Conservation (phyloP, 148 eudicot species). For the Cornus suecica region DNA sequence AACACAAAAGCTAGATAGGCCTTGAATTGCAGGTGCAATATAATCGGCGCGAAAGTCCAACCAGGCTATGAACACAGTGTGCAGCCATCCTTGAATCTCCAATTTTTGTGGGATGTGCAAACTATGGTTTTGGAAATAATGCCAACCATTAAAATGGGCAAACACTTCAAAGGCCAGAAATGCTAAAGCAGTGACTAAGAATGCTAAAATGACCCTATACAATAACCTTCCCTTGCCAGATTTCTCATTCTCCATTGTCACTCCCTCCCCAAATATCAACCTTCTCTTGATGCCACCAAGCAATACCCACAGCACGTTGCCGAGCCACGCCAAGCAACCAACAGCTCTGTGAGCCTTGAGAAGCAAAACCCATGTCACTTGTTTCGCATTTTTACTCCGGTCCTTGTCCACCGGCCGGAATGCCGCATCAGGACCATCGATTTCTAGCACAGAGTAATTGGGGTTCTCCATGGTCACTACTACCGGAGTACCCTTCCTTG, state of each 20-base stretch:
- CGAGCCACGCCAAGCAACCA: constrained; percentile 55
- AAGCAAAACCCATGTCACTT: constrained; percentile 57
- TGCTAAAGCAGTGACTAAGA: constrained; percentile 37
- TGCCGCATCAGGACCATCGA: constrained; percentile 43
- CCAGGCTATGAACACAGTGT: constrained; percentile 38
- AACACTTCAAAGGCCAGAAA: constrained; percentile 44
- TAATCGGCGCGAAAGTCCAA: constrained; percentile 38
- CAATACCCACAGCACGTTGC: constrained; percentile 40
- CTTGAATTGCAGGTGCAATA: constrained; percentile 45
- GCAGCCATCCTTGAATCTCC: constrained; percentile 46
- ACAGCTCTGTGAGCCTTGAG: constrained; percentile 57
- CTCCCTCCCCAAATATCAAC: constrained; percentile 40
- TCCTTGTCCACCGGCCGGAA: constrained; percentile 39
- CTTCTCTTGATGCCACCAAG: constrained; percentile 42
- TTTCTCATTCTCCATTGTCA: constrained; percentile 41
- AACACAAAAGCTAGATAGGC: constrained; percentile 43
- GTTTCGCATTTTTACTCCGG: constrained; percentile 50
- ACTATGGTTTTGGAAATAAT: constrained; percentile 27
- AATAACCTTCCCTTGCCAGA: constrained; percentile 33
- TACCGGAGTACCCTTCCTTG: constrained; percentile 52
- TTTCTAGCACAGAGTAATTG: constrained; percentile 41
- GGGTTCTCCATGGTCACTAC: constrained; percentile 59
- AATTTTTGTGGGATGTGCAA: constrained; percentile 34
- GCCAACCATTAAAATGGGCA: constrained; percentile 57
- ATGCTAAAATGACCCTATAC: constrained; percentile 43